phyloP scores from a whole-genome alignment of 2,329 filamentous ascomycete species.

The Cordyceps sp. region DNA sequence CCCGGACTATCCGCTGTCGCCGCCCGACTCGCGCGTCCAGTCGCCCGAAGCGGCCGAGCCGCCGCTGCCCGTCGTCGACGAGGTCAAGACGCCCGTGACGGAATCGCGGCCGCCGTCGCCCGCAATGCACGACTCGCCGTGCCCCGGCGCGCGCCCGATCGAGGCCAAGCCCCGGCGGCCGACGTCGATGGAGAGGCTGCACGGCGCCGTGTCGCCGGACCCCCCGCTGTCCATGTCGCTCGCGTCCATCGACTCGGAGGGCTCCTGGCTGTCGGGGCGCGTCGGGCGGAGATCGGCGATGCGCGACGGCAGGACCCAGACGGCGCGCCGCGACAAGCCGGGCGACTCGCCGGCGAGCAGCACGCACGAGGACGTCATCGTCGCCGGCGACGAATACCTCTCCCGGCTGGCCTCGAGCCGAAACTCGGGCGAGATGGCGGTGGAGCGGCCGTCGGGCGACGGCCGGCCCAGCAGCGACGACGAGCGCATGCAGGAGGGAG shows the following conservation, averaged over 20 bases:
- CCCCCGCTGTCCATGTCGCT: slow-evolving; percentile 67
- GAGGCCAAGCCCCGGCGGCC: slow-evolving; percentile 9
- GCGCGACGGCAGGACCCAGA: slow-evolving; percentile 19
- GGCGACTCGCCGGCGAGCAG: slow-evolving; percentile 19
- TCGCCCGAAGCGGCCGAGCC: slow-evolving; percentile 55
- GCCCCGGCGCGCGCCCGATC: slow-evolving; percentile 24
- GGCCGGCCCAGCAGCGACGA: slow-evolving; percentile 42
- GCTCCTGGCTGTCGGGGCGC: slow-evolving; percentile 82
- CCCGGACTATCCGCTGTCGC: slow-evolving; percentile 72
- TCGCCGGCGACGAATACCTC: slow-evolving; percentile 57
- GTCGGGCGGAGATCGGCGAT: slow-evolving; percentile 30
- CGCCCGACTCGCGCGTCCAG: slow-evolving; percentile 64
- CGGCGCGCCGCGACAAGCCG: slow-evolving; percentile 13
- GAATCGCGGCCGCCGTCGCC: slow-evolving; percentile 11
- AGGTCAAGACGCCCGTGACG: slow-evolving; percentile 9
- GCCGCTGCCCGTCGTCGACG: slow-evolving; percentile 16
- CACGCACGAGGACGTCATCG: slow-evolving; percentile 47
- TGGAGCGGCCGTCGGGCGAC: slow-evolving; percentile 28
- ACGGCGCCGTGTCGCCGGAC: slow-evolving; percentile 28
- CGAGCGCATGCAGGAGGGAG: slow-evolving; percentile 23
- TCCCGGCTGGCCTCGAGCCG: slow-evolving; percentile 24
- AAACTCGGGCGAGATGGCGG: slow-evolving; percentile 9
- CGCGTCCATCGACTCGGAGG: slow-evolving; percentile 89
- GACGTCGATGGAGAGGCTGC: slow-evolving; percentile 9
- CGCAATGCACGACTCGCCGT: slow-evolving; percentile 26